Evolutionary conservation across 2,329 filamentous ascomycete species (phyloP), one percentile per base, ranked within the genome.

Genomic region (Xylariaceae sp.): DNA sequence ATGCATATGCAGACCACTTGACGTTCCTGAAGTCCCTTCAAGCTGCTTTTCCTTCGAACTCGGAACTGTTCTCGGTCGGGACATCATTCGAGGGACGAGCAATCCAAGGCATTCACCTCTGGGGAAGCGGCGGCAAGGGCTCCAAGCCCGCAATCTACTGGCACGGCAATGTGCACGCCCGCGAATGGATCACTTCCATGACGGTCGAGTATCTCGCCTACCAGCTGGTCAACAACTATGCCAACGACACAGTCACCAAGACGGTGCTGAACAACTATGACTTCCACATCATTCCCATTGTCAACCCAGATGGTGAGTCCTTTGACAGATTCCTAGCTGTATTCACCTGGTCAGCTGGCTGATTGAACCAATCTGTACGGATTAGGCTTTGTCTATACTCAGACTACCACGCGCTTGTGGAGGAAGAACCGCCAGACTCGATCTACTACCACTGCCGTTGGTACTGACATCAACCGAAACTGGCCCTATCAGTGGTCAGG

Each of bases 241-340:
- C 60, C 43, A 61, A 57, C 6, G 67, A 71, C 40, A 58, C 65
- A 6, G 60, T 63, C 9, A 66, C 71, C 14, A 67, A 64, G 44
- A 62, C 67, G 1, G 71, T 76, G 49, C 69, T 83, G 35, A 72
- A 83, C 63, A 75, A 71, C 44, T 82, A 80, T 56, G 85, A 87
- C 66, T 83, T 83, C 56, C 85, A 83, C 64, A 75, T 87, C 56
- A 74, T 85, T 52, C 81, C 82, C 3, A 67, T 84, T 19, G 79
- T 82, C 14, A 85, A 85, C 60, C 80, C 80, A 0, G 81, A 84
- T 48, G 80, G 76, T 77, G 61, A 58, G 68, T 27, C 22, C 7
- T 27, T 27, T 27, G 22, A 27, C 22, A 7, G 7, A 27, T 27
- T 27, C 22, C 4, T 27, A 27, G 22, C 22, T 27, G 22, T 7